Evolutionary conservation across 176 grass and related monocot genomes (phyloP).

Genomic region (Carex littledalei): DNA sequence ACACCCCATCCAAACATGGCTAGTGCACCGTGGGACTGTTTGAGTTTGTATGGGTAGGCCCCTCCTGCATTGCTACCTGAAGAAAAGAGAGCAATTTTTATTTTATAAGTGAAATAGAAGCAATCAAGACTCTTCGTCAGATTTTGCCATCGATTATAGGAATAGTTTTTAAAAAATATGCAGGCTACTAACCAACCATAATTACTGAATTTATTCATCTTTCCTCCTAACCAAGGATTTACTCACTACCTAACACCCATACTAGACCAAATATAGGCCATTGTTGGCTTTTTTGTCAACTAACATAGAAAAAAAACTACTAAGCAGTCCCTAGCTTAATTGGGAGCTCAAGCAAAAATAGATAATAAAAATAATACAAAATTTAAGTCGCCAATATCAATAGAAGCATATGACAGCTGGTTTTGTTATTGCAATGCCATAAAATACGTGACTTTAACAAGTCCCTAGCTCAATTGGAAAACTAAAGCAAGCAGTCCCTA

Average conservation of each 20-base stretch:
- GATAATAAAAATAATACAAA: not conserved
- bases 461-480: not conserved
- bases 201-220: not conserved
- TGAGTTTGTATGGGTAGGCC: constrained; percentile 51
- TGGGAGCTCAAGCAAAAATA: not conserved
- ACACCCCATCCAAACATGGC: constrained; percentile 77
- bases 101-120: constrained; percentile 2
- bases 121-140: not conserved
- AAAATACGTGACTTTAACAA: not conserved
- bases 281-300: not conserved
- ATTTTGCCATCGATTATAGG: not conserved
- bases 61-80: constrained; percentile 33
- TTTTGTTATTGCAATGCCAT: not conserved
- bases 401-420: not conserved
- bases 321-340: not conserved
- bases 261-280: not conserved
- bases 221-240: not conserved
- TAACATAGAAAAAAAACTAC: not conserved
- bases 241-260: not conserved
- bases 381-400: not conserved
- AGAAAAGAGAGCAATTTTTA: not conserved
- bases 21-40: constrained; percentile 77
- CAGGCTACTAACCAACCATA: not conserved
- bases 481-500: no score
- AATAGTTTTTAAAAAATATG: constrained; percentile 4